Evolutionary conservation across 1,139 yeast genomes (phyloP).

Genomic region (Kurtzmaniella natalensis): DNA sequence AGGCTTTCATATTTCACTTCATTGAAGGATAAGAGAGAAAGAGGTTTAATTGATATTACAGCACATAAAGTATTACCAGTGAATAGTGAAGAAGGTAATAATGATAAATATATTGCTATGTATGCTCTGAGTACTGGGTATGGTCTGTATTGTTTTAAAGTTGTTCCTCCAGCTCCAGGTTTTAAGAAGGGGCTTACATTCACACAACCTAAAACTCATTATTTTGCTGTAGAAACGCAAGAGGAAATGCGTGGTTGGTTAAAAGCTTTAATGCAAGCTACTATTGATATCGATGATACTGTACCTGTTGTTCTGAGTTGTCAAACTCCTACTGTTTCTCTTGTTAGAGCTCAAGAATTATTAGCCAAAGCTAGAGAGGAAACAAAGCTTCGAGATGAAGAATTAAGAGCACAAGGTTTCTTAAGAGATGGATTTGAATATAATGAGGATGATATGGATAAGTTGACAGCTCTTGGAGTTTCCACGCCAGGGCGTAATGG

Average conservation of each 20-base stretch:
- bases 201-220: slow-evolving; percentile 94
- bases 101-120: slow-evolving; percentile 75
- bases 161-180: slow-evolving; percentile 98
- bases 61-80: slow-evolving; percentile 82
- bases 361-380: slow-evolving; percentile 78
- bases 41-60: slow-evolving; percentile 92
- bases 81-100: slow-evolving; percentile 50
- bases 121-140: slow-evolving; percentile 93
- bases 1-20: slow-evolving; percentile 82
- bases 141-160: slow-evolving; percentile 86
- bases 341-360: slow-evolving; percentile 81
- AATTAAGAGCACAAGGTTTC: slow-evolving; percentile 36
- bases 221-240: slow-evolving; percentile 86
- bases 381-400: slow-evolving; percentile 59
- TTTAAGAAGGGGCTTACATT: slow-evolving; percentile 91
- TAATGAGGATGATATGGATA: slow-evolving; percentile 4
- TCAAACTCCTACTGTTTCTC: slow-evolving; percentile 87
- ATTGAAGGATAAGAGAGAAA: slow-evolving; percentile 77
- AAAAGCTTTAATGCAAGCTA: slow-evolving; percentile 91
- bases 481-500: not conserved
- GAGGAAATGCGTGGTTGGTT: slow-evolving; percentile 96
- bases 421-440: slow-evolving; percentile 27
- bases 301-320: slow-evolving; percentile 95
- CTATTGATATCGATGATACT: slow-evolving; percentile 90
- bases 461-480: not conserved